Base-by-base conservation (phyloP, 768 basidiomycete species). In the Daedaleopsis sinensis region DNA sequence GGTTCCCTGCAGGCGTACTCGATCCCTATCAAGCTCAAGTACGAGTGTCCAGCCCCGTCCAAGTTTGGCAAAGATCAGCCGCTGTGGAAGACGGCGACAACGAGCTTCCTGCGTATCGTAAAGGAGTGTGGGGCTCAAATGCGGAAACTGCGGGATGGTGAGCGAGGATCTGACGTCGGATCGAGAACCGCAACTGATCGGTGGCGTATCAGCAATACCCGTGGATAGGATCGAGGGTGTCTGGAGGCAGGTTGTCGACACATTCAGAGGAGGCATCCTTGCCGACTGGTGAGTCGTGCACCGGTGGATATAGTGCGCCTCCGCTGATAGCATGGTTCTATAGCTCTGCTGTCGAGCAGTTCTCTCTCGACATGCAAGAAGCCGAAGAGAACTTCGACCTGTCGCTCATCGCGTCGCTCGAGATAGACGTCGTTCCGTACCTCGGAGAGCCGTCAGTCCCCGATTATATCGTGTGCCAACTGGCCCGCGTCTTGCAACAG, bases 1-100 rank as follows among this genome's bases (percentile, higher is more conserved):
- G 18, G 39, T 42, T 42, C 39, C 18, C 52, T 32, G 46, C 36
- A 94, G 91, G 90, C 94, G 0, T 95, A 92, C 67, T 85, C 91
- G 5, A 89, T 96, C 37, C 95, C 96, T 1, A 86, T 98, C 71
- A 94, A 95, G 70, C 78, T 98, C 64, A 96, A 96, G 74, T 96
- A 98, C 65, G 94, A 96, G 38, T 97, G 96, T 72, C 96, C 96
- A 0, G 77, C 91, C 0, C 84, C 96, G 0, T 94, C 90, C 43
- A 94, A 89, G 70, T 93, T 86, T 70, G 94, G 93, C 2, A 89
- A 92, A 56, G 96, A 96, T 68, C 76, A 74, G 21, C 94, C 96
- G 0, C 76, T 99, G 3, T 98, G 96, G 96, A 96, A 95, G 76
- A 95, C 94, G 0, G 96, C 94, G n/a, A 94, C 91, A 2, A 83